Percentiles rank a stretch among this genome's conserved stretches.
Evolutionary conservation across 768 basidiomycete species (phyloP).

Genomic region (Glaciozyma antarctica): DNA sequence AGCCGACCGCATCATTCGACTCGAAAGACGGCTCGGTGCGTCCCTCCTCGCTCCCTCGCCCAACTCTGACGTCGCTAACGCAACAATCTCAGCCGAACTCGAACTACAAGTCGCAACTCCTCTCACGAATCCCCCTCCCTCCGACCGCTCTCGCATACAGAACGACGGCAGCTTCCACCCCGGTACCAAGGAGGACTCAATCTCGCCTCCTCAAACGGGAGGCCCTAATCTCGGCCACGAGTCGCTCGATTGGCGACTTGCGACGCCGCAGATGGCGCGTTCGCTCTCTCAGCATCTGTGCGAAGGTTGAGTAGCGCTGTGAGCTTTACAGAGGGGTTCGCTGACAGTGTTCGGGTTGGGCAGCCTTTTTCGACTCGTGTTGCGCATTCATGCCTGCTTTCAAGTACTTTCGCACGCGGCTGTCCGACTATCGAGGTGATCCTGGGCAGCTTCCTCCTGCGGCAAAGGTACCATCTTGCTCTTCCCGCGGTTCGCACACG

Average conservation of each 20-base stretch:
- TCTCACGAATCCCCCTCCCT: background rate
- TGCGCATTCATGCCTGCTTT: conserved; percentile 7
- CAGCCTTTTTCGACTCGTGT: conserved; percentile 9
- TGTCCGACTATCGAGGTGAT: background rate
- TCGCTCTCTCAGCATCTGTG: conserved; percentile 1
- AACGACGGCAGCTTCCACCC: background rate
- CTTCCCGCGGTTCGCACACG: too few species aligned
- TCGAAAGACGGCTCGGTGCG: conserved; percentile 9
- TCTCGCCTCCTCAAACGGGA: background rate
- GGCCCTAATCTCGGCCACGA: background rate
- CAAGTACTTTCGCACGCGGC: background rate
- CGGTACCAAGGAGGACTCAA: background rate
- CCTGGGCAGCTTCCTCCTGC: background rate
- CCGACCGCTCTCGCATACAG: background rate
- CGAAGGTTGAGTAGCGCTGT: background rate
- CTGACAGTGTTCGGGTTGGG: background rate
- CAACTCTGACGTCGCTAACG: background rate
- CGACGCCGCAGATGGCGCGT: conserved; percentile 5
- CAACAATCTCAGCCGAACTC: conserved; percentile 2
- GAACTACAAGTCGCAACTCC: background rate
- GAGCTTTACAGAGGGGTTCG: background rate
- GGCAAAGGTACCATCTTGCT: background rate
- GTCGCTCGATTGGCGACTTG: conserved; percentile 15
- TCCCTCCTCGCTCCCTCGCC: fast-evolving
- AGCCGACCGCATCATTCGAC: background rate